Percentiles rank a stretch among this genome's conserved stretches.
phyloP scores from a whole-genome alignment of 2,329 filamentous ascomycete genomes.

The Aspergillus pseudoterreus region DNA sequence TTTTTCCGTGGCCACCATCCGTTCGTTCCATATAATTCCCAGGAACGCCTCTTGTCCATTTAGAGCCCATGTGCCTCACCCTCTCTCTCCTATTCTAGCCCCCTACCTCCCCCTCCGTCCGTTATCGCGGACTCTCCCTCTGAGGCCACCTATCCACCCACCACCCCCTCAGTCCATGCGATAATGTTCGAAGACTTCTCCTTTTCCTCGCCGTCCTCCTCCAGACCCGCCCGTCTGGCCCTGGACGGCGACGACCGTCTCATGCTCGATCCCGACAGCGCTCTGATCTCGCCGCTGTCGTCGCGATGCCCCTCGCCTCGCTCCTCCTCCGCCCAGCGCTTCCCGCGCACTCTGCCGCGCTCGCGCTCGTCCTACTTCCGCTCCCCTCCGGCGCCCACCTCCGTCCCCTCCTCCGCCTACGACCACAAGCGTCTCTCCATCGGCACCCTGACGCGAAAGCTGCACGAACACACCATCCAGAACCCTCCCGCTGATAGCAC shows the following conservation, averaged over 20 bases:
- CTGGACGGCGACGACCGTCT: constrained; percentile 32
- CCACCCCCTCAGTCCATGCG: not conserved
- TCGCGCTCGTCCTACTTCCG: constrained; percentile 33
- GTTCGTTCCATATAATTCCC: not conserved
- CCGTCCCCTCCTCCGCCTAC: constrained; percentile 43
- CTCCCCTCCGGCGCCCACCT: constrained; percentile 37
- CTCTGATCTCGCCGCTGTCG: constrained; percentile 38
- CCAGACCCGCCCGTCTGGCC: constrained; percentile 22
- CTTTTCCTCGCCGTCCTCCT: constrained; percentile 36
- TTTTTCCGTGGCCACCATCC: constrained; percentile 4
- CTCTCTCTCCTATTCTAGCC: not conserved
- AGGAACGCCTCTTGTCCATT: not conserved
- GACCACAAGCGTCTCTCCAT: constrained; percentile 38
- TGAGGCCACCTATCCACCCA: not conserved
- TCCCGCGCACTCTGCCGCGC: constrained; percentile 25
- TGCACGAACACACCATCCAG: constrained; percentile 39
- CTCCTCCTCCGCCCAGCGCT: constrained; percentile 24
- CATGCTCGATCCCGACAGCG: constrained; percentile 35
- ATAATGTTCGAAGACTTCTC: constrained; percentile 43
- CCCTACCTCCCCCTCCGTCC: not conserved
- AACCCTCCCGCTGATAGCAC: constrained; percentile 10
- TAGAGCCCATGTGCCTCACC: not conserved
- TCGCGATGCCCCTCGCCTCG: constrained; percentile 43
- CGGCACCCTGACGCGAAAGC: constrained; percentile 36
- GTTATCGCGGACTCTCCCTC: not conserved